phyloP scores from a whole-genome alignment of 2,329 filamentous ascomycete species.

The Paecilomyces sp. region DNA sequence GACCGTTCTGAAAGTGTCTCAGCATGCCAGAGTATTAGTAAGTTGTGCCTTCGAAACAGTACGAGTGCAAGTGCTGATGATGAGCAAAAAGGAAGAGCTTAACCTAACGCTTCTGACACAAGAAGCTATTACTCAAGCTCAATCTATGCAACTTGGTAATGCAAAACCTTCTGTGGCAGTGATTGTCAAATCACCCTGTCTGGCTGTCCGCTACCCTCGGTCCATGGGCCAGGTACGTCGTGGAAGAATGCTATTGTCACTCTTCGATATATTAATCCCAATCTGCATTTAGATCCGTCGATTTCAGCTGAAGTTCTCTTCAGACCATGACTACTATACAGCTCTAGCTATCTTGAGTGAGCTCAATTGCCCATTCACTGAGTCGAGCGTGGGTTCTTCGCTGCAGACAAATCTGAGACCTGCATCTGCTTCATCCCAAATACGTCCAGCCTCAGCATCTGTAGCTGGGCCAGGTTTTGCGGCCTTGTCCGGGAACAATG shows the following conservation, averaged over 20 bases:
- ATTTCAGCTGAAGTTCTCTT: conserved; percentile 39
- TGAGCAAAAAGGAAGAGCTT: conserved; percentile 30
- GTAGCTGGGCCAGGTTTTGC: not conserved
- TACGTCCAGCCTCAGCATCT: conserved; percentile 7
- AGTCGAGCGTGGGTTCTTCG: conserved; percentile 22
- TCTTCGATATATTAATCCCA: not conserved
- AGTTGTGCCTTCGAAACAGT: not conserved
- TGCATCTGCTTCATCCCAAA: conserved; percentile 20
- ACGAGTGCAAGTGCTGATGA: not conserved
- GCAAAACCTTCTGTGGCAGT: conserved; percentile 29
- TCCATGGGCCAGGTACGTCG: conserved; percentile 20
- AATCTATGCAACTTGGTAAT: conserved; percentile 10
- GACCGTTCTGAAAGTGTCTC: conserved; percentile 27
- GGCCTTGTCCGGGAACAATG: not conserved
- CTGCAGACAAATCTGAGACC: conserved; percentile 12
- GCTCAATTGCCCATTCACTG: conserved; percentile 37
- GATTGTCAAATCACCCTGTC: conserved; percentile 37
- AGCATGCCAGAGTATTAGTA: conserved; percentile 31
- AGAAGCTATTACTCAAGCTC: conserved; percentile 13
- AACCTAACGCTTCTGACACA: conserved; percentile 27
- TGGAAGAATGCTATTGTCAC: conserved; percentile 2
- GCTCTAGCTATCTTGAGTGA: conserved; percentile 34
- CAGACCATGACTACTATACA: conserved; percentile 33
- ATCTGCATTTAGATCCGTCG: conserved; percentile 29
- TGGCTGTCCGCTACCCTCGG: conserved; percentile 38